Evolutionary conservation across 352 stramenopile species (phyloP), one percentile per base, ranked within the genome.

Genomic region (Globisporangium rhizosaccharum): DNA sequence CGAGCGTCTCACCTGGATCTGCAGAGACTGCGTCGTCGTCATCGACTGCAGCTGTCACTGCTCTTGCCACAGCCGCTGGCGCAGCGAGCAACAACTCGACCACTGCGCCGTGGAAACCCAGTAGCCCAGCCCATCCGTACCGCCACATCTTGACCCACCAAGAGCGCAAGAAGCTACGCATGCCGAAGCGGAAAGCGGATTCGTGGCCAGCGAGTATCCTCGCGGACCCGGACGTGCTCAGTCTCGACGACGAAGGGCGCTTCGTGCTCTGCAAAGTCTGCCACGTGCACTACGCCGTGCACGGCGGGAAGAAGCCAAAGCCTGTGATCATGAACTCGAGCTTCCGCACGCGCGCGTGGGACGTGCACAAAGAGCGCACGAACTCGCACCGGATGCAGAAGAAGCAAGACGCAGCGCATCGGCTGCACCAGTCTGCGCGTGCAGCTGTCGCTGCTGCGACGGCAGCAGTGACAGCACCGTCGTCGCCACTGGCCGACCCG

Each of bases 191-290:
- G 51, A 91, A 88, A 59, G 79, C 82, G n/a, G 83, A 87, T 28
- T 73, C 75, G 71, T 91, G 82, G 82, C 82, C 82, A 12, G 52
- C 73, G 45, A 87, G 73, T 59, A 89, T 91, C 66, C 57, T 88
- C 51, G 59, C 62, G 15, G 82, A 91, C 54, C 70, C 75, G 10
- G 82, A 91, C 60, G 79, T 91, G 62, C 75, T 91, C 37, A 91
- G 79, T 51, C 70, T 91, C 57, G 82, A 91, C 56, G 79, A 91
- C 61, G 80, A 89, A 62, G 82, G 82, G 28, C 75, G 77, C 30
- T 89, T 85, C 53, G 82, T 91, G 63, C 69, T 91, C 53, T 91
- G 82, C 63, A 89, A 88, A 61, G 85, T 91, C 60, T 91, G 82
- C 60, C 82, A 91, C 61, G 76, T 89, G 41, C 79, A 91, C 63